A percentile compares a stretch with the other conserved stretches of the same genome.
These are phyloP conservation scores for Apiotrichum brassicae DNA, from an alignment of 1,284 basidiomycete genomes.

Conservation along the genomic window DNA sequence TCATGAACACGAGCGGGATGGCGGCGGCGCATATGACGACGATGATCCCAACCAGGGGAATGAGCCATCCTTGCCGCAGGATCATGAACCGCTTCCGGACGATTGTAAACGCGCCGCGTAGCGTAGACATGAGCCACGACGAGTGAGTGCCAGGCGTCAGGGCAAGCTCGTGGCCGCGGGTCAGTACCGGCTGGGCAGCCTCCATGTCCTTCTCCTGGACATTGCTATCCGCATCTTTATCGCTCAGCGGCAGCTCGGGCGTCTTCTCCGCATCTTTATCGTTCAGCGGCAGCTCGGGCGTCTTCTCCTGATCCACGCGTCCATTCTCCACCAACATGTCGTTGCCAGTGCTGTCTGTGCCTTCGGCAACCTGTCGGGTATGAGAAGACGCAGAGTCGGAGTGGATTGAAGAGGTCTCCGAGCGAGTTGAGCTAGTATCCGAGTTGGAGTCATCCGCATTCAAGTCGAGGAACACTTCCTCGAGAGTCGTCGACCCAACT, in stretches of 20 bases:
- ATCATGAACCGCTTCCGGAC: slow-evolving; percentile 66
- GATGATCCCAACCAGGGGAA: slow-evolving; percentile 56
- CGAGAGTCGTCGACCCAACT: slow-evolving; percentile 64
- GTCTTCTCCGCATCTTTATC: too few species aligned
- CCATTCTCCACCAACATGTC: too few species aligned
- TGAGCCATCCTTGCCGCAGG: slow-evolving; percentile 61
- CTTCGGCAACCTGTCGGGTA: too few species aligned
- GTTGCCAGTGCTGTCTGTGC: too few species aligned
- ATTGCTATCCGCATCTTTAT: too few species aligned
- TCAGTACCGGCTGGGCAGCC: slow-evolving; percentile 2
- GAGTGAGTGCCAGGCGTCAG: too few species aligned
- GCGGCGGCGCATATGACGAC: slow-evolving; percentile 60
- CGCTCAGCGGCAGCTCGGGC: too few species aligned
- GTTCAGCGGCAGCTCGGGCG: too few species aligned
- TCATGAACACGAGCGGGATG: slow-evolving; percentile 61
- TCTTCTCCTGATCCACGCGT: too few species aligned
- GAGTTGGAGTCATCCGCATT: slow-evolving; percentile 46
- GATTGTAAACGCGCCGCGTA: slow-evolving; percentile 52
- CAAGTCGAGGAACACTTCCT: slow-evolving; percentile 69
- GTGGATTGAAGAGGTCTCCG: not conserved
- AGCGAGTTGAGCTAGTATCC: not conserved
- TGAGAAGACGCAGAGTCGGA: too few species aligned
- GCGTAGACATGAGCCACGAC: not conserved
- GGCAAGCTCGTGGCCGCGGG: not conserved
- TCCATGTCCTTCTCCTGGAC: too few species aligned